Conservation (phyloP, 441 rosid species). For the Adansonia rubrostipa region DNA sequence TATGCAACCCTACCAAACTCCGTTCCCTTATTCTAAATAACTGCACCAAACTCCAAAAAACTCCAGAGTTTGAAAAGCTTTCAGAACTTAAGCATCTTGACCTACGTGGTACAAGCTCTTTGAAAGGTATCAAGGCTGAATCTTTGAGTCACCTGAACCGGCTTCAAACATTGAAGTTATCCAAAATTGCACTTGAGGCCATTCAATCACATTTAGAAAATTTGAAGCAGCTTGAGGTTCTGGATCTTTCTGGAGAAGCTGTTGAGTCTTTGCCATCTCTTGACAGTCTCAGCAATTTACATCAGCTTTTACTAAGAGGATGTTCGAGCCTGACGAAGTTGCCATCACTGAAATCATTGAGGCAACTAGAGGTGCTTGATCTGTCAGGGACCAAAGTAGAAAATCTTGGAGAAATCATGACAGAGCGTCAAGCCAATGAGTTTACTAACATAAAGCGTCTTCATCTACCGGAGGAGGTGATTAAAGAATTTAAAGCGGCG, state of each 20-base stretch:
- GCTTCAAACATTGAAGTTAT: conserved; percentile 37
- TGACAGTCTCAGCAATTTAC: conserved; percentile 27
- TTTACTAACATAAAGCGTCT: conserved; percentile 28
- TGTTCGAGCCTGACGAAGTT: conserved; percentile 35
- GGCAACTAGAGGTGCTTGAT: conserved; percentile 45
- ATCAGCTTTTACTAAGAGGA: conserved; percentile 39
- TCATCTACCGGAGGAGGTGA: conserved; percentile 28
- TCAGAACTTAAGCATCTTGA: conserved; percentile 31
- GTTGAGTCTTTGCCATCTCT: conserved; percentile 30
- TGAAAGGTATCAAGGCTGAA: conserved; percentile 27
- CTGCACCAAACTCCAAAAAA: conserved; percentile 32
- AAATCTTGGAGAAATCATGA: conserved; percentile 24
- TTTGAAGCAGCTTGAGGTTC: conserved; percentile 32
- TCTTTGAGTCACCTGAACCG: conserved; percentile 15
- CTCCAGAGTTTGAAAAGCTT: conserved; percentile 26
- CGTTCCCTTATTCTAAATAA: conserved; percentile 34
- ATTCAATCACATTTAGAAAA: conserved; percentile 12
- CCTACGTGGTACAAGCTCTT: conserved; percentile 31
- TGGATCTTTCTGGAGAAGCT: conserved; percentile 35
- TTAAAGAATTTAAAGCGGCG: conserved; percentile 28
- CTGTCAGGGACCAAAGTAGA: conserved; percentile 38
- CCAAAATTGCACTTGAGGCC: conserved; percentile 13
- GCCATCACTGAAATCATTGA: conserved; percentile 37
- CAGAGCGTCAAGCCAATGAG: background rate
- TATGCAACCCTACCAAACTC: conserved; percentile 35